phyloP scores from a whole-genome alignment of 371 early-diverging fungal genomes.

The Mucor sp. region DNA sequence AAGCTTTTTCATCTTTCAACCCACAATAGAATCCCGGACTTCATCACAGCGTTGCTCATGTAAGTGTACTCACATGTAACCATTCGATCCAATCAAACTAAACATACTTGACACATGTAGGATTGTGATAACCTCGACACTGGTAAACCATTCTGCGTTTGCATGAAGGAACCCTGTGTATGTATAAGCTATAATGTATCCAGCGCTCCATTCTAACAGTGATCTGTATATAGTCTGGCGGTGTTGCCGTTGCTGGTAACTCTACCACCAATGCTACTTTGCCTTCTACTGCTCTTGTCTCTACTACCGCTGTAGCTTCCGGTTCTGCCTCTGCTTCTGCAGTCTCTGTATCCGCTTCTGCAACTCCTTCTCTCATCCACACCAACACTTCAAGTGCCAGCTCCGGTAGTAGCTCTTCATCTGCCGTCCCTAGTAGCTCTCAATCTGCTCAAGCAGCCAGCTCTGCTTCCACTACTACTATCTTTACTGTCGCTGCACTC shows the following conservation, averaged over 20 bases:
- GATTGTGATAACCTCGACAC: conserved; percentile 35
- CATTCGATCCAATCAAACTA: neutral
- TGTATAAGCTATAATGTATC: neutral
- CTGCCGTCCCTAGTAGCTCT: neutral
- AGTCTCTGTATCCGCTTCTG: neutral
- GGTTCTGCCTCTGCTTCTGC: neutral
- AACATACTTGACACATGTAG: conserved; percentile 13
- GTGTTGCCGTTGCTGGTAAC: neutral
- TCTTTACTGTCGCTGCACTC: neutral
- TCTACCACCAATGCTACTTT: neutral
- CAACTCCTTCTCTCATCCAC: neutral
- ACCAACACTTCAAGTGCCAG: neutral
- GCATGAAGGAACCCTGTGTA: conserved; percentile 32
- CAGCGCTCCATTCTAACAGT: neutral
- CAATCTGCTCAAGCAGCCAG: neutral
- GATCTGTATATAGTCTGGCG: neutral
- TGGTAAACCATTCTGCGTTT: conserved; percentile 33
- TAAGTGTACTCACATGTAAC: conserved; percentile 2
- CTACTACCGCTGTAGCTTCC: neutral
- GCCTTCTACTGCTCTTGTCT: neutral
- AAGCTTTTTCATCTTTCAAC: neutral
- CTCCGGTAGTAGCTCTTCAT: neutral
- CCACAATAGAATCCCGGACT: conserved; percentile 31
- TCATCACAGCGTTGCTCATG: conserved; percentile 30
- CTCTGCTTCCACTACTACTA: neutral